Base-by-base conservation (phyloP, 768 basidiomycete genomes). In the Suillus fuscotomentosus region DNA sequence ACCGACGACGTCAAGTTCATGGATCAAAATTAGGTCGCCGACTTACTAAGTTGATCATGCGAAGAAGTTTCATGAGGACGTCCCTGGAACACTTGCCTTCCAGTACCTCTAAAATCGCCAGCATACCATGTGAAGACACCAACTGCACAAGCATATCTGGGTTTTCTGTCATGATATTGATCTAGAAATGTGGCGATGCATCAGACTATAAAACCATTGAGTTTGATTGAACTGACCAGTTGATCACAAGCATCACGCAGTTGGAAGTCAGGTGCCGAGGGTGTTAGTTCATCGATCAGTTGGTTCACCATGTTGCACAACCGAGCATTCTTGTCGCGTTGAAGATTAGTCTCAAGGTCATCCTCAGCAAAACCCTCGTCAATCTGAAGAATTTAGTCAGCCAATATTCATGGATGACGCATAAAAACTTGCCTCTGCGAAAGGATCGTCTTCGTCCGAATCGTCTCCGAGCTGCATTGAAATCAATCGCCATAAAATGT, bases 311-410 rank as follows among this genome's bases (percentile, higher is more conserved):
- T 83, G 61, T 86, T 89, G 72, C 88, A 94, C 43, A 98, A 79
- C 24, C 95, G 85, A 2, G 97, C 96, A 68, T 94, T 83, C 79
- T 97, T 97, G 79, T 99, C 97, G 38, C 97, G 86, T 66, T 94
- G 88, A 22, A 99, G 81, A 69, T 97, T 97, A 1, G 95, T 86
- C 70, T 97, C 95, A 1, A 97, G 81, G 72, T 97, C 95, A 66
- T 94, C 92, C 68, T 96, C 94, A 2, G 87, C 89, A 69, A 95
- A 96, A 8, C 91, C 92, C 80, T 96, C 95, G 70, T 97, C 95
- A 64, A 97, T 96, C 92, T 91, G 66, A 61, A 10, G 8, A 47
- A 36, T 1, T 45, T 60, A 53, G 62, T 68, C 53, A 65, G 67
- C 62, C 56, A 41, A 15, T 17, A 62, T 45, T 31, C 6, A 41